These are phyloP conservation scores for Cordyceps pruinosa DNA, from an alignment of 2,329 filamentous ascomycete species.

Conservation along the genomic window DNA sequence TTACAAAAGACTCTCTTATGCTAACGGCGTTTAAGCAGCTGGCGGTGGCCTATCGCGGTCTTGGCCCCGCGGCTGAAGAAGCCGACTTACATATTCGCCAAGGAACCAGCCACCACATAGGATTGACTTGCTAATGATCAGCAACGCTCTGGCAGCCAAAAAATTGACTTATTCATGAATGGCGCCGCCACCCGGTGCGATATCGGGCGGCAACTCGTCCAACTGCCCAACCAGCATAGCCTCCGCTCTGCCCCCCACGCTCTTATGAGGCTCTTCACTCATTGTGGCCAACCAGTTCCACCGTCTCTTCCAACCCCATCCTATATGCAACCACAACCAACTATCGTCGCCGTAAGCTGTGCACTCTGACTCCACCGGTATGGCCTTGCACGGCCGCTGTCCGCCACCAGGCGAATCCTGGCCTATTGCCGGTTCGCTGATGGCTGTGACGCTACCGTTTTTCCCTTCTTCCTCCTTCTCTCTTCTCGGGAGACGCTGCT, in stretches of 20 bases:
- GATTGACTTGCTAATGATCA: neutral
- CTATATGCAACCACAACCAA: neutral
- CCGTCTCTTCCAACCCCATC: neutral
- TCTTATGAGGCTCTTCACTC: neutral
- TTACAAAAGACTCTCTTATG: too few relatives aligned
- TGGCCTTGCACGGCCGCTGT: neutral
- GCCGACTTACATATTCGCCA: neutral
- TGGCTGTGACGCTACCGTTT: neutral
- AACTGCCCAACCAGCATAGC: neutral
- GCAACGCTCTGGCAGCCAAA: neutral
- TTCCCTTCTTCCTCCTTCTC: neutral
- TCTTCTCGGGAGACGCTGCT: neutral
- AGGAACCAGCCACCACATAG: neutral
- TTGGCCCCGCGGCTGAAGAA: neutral
- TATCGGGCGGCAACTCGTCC: constrained; percentile 1
- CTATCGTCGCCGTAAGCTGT: neutral
- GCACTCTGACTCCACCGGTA: neutral
- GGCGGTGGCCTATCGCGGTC: too few relatives aligned
- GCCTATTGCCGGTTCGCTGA: constrained; percentile 3
- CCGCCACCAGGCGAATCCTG: neutral
- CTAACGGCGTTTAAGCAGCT: too few relatives aligned
- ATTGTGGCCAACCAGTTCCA: neutral
- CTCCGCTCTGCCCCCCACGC: neutral
- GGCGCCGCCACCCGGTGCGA: constrained; percentile 1
- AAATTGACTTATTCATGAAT: neutral